Evolutionary conservation across 164 flowering plant species (phyloP).

Genomic region (Chloranthus sessilifolius): DNA sequence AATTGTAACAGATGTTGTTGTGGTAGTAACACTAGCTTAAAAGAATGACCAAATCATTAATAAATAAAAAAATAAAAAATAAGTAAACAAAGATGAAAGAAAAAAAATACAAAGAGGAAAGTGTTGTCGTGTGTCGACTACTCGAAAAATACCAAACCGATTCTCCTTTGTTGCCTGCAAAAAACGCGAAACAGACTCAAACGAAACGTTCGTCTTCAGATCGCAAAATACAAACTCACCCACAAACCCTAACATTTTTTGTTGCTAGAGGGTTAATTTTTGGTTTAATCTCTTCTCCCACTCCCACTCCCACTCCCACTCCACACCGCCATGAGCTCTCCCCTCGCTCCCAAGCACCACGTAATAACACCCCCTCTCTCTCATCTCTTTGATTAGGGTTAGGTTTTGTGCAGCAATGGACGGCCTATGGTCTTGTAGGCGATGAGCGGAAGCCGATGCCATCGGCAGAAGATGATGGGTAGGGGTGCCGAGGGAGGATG

Average conservation of each 20-base stretch:
- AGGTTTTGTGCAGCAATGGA: slow-evolving; percentile 35
- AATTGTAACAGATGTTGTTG: too few relatives aligned
- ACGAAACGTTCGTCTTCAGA: slow-evolving; percentile 12
- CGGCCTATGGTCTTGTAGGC: slow-evolving; percentile 20
- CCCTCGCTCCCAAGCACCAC: slow-evolving; percentile 3
- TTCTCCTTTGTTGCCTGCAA: slow-evolving; percentile 21
- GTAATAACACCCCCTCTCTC: not conserved
- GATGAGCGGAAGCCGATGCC: slow-evolving; percentile 54
- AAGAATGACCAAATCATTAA: too few relatives aligned
- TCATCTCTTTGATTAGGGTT: slow-evolving; percentile 15
- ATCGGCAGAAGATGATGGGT: slow-evolving; percentile 56
- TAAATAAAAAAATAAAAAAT: too few relatives aligned
- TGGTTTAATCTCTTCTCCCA: too few relatives aligned
- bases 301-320: too few relatives aligned
- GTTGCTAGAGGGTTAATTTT: too few relatives aligned
- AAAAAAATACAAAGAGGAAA: too few relatives aligned
- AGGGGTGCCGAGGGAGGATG: slow-evolving; percentile 56
- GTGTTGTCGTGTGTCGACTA: too few relatives aligned
- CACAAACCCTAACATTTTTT: slow-evolving; percentile 23
- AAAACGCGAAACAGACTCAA: slow-evolving; percentile 20
- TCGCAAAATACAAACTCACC: slow-evolving; percentile 7
- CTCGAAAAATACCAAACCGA: too few relatives aligned
- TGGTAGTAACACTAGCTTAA: too few relatives aligned
- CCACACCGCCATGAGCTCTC: too few relatives aligned
- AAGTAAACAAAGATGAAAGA: too few relatives aligned